A percentile compares a stretch with the other conserved stretches of the same genome.
Evolutionary conservation across 1,139 yeast species (phyloP).

Genomic region (Saccharomyces hybrid): DNA sequence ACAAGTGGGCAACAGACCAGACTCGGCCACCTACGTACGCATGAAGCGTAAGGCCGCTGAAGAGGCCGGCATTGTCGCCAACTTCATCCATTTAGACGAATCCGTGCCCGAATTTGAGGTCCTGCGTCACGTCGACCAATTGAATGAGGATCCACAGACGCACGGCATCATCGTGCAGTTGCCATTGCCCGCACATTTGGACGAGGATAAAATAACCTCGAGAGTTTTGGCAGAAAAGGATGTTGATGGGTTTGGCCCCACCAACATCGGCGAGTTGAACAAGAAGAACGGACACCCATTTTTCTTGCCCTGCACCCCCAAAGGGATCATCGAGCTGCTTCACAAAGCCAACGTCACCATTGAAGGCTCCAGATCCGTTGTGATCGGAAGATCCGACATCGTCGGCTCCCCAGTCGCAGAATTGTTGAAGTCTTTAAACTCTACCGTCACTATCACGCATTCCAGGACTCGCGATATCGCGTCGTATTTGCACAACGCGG

Average conservation of each 20-base stretch:
- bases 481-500: conserved; percentile 61
- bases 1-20: conserved; percentile 87
- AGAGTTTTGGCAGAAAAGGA: conserved; percentile 76
- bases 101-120: conserved; percentile 48
- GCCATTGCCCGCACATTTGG: conserved; percentile 77
- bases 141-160: conserved; percentile 62
- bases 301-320: conserved; percentile 93
- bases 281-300: conserved; percentile 81
- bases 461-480: conserved; percentile 63
- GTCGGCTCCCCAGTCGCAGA: conserved; percentile 93
- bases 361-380: conserved; percentile 83
- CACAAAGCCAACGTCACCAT: conserved; percentile 53
- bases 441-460: conserved; percentile 67
- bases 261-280: conserved; percentile 84
- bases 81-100: conserved; percentile 56
- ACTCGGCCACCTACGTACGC: conserved; percentile 87
- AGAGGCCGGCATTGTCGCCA: conserved; percentile 72
- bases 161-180: conserved; percentile 90
- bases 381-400: conserved; percentile 90
- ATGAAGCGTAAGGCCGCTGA: conserved; percentile 92
- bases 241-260: conserved; percentile 92
- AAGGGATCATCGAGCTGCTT: conserved; percentile 80
- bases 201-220: conserved; percentile 71
- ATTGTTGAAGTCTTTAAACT: conserved; percentile 70
- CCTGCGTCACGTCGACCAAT: conserved; percentile 47